Evolutionary conservation across 2,329 filamentous ascomycete species (phyloP).

Genomic region (Cytospora piceicola): DNA sequence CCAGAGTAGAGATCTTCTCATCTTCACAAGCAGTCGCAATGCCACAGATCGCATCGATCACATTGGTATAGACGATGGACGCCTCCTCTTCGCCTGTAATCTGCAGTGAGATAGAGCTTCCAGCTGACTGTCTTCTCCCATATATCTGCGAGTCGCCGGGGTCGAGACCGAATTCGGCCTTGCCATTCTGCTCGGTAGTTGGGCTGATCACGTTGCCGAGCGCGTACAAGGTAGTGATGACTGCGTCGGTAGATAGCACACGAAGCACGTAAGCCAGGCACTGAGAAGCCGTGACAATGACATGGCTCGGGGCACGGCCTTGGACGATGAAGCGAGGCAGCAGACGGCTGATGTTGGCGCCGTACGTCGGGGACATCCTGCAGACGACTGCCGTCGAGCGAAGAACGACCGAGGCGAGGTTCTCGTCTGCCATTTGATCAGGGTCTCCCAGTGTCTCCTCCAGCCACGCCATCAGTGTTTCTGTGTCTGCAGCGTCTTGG

Average conservation of each 20-base stretch:
- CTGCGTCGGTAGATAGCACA: slow-evolving; percentile 84
- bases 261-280: slow-evolving; percentile 82
- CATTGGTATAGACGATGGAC: slow-evolving; percentile 76
- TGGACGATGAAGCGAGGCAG: slow-evolving; percentile 89
- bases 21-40: slow-evolving; percentile 82
- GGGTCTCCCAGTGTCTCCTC: slow-evolving; percentile 80
- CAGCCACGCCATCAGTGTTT: slow-evolving; percentile 81
- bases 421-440: slow-evolving; percentile 79
- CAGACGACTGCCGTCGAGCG: slow-evolving; percentile 83
- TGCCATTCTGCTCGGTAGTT: slow-evolving; percentile 52
- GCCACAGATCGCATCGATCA: slow-evolving; percentile 94
- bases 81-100: slow-evolving; percentile 78
- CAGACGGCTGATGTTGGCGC: slow-evolving; percentile 75
- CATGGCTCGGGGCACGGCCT: slow-evolving; percentile 69
- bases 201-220: slow-evolving; percentile 94
- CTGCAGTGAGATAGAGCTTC: slow-evolving; percentile 79
- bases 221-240: slow-evolving; percentile 94
- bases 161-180: slow-evolving; percentile 43
- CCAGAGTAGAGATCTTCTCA: slow-evolving; percentile 89
- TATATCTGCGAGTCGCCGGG: slow-evolving; percentile 51
- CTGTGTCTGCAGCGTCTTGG: slow-evolving; percentile 78
- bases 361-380: slow-evolving; percentile 71
- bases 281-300: slow-evolving; percentile 77
- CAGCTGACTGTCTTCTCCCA: slow-evolving; percentile 61
- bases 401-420: slow-evolving; percentile 76